Base-by-base conservation (phyloP, 2,329 filamentous ascomycete species). In the Clonostachys rosea region DNA sequence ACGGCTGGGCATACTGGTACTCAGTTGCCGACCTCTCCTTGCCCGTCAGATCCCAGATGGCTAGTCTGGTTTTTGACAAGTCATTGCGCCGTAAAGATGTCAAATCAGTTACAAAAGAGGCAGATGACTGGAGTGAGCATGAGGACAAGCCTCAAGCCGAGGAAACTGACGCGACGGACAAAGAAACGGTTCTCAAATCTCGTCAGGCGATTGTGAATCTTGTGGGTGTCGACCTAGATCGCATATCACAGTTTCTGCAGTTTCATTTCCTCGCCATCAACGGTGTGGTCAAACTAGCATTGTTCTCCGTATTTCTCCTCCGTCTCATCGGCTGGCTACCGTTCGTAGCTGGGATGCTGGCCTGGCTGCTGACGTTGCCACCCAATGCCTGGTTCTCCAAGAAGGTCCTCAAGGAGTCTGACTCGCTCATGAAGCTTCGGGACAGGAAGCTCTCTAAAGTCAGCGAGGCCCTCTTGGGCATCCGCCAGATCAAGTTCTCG, bases 401-500 rank as follows among this genome's bases (percentile, higher is more conserved):
- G 58, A 71, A 71, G 16, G 89, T 89, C 57, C 70, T 83, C 1
- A 71, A 68, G 18, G 78, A 82, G 5, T 84, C 90, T 56, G 83
- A 86, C 47, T 69, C 73, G 44, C 64, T 92, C 43, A 91, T 91
- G 87, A 87, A 86, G 59, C 74, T 84, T 30, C 76, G 88, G 40
- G 89, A 92, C 61, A 74, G 81, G 46, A 92, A 91, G 64, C 76
- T 91, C 65, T 84, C 78, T 1, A 77, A 90, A 12, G 77, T 94
- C 33, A 87, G 86, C 2, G 88, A 94, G 62, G 86, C 85, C 1
- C 67, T 94, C 2, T 79, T 87, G 55, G 88, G 88, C 8, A 91
- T 92, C 52, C 80, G 87, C 2, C 89, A 94, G 63, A 89, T 94
- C 67, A 92, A 92, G 59, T 91, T 92, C 55, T 86, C 87, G 1